These are phyloP conservation scores for Neospora caninum DNA, from an alignment of 169 alveolate species.

Conservation along the genomic window DNA sequence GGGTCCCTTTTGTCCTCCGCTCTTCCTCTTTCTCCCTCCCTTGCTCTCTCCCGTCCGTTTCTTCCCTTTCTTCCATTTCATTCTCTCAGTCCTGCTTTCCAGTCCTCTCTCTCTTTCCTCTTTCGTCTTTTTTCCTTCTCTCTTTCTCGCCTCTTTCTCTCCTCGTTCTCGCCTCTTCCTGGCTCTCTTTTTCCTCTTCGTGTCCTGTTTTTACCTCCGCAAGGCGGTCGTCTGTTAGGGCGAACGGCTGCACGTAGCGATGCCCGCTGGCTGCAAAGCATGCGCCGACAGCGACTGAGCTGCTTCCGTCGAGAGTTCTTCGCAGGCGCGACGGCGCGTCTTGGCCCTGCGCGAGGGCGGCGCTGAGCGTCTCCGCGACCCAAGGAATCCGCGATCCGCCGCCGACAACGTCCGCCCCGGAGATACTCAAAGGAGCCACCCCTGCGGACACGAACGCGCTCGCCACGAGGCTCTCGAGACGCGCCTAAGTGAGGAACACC, in stretches of 20 bases:
- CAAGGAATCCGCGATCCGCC: slow-evolving; percentile 34
- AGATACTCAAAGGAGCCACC: not conserved
- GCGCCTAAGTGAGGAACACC: not conserved
- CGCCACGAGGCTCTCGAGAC: not conserved
- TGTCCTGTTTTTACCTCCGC: not conserved
- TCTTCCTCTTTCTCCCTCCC: no score
- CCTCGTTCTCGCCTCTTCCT: no score
- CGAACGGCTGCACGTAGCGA: not conserved
- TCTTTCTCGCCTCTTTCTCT: no score
- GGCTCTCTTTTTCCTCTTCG: no score
- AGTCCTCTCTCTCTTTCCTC: no score
- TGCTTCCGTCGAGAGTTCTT: slow-evolving; percentile 20
- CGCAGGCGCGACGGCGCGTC: not conserved
- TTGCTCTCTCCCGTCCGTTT: no score
- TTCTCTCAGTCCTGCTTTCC: no score
- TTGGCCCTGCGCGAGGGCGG: not conserved
- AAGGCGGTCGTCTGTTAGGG: not conserved
- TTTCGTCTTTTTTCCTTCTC: no score
- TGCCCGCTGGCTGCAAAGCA: not conserved
- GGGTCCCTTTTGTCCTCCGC: no score
- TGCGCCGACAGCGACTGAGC: slow-evolving; percentile 32
- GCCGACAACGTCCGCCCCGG: slow-evolving; percentile 5
- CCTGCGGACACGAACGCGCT: not conserved
- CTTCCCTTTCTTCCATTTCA: no score
- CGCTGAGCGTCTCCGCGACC: not conserved